phyloP scores from a whole-genome alignment of 495 filamentous ascomycete genomes.

The Amphirosellinia nigrospora region DNA sequence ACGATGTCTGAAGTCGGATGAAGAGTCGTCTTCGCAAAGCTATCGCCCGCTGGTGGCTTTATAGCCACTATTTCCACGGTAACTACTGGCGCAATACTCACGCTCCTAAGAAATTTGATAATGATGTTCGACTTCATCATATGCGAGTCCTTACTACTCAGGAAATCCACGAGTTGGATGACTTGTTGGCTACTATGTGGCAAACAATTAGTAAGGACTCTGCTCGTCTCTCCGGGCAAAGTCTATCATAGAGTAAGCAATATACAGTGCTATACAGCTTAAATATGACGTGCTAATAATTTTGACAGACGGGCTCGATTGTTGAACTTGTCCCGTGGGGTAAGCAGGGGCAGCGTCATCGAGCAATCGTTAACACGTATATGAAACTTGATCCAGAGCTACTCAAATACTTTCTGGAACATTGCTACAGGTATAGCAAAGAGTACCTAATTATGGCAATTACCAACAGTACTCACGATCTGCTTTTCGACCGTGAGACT shows the following conservation, averaged over 20 bases:
- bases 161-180: slow-evolving; percentile 43
- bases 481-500: slow-evolving; percentile 32
- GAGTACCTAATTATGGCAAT: slow-evolving; percentile 33
- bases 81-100: slow-evolving; percentile 24
- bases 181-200: slow-evolving; percentile 41
- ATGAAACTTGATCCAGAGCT: slow-evolving; percentile 46
- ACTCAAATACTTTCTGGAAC: slow-evolving; percentile 42
- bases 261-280: background rate
- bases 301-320: slow-evolving; percentile 27
- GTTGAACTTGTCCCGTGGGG: slow-evolving; percentile 48
- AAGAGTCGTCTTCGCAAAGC: slow-evolving; percentile 68
- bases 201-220: slow-evolving; percentile 41
- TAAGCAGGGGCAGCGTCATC: slow-evolving; percentile 35
- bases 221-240: slow-evolving; percentile 45
- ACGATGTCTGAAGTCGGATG: slow-evolving; percentile 63
- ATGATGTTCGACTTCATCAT: slow-evolving; percentile 39
- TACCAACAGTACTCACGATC: slow-evolving; percentile 30
- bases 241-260: slow-evolving; percentile 38
- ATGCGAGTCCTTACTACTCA: slow-evolving; percentile 42
- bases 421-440: slow-evolving; percentile 40
- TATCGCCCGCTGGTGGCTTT: slow-evolving; percentile 73
- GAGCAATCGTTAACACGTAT: slow-evolving; percentile 44
- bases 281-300: slow-evolving; percentile 7
- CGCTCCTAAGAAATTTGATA: slow-evolving; percentile 26
- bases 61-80: slow-evolving; percentile 45